Conservation (phyloP, 371 early-diverging fungal species). For the Apophysomyces variabilis region DNA sequence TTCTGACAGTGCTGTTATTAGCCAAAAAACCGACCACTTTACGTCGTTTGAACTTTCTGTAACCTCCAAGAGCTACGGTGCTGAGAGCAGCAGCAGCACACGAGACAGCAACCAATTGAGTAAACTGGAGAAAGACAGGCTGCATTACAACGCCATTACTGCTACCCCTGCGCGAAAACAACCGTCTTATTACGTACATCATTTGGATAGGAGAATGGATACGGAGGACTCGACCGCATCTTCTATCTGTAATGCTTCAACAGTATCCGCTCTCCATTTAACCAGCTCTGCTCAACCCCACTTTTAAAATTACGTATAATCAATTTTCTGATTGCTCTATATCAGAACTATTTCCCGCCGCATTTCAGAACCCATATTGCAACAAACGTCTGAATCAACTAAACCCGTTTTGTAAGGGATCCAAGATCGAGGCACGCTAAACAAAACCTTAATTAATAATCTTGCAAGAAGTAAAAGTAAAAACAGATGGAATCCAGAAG, state of each 20-base stretch:
- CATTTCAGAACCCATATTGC: too few species aligned
- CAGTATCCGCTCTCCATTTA: background rate
- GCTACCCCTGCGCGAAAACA: constrained; percentile 24
- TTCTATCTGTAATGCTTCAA: background rate
- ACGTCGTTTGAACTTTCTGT: background rate
- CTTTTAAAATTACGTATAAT: background rate
- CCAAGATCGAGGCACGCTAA: too few species aligned
- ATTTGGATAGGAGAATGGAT: constrained; percentile 2
- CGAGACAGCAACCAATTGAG: background rate
- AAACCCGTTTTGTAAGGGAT: too few species aligned
- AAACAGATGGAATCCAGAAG: too few species aligned
- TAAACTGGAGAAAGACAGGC: constrained; percentile 30
- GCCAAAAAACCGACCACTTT: background rate
- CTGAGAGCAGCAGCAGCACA: background rate
- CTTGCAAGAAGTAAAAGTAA: too few species aligned
- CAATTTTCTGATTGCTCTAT: background rate
- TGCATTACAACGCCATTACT: constrained; percentile 35
- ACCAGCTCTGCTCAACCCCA: background rate
- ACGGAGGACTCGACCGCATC: background rate
- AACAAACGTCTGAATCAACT: too few species aligned
- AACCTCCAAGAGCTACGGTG: background rate
- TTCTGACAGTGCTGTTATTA: background rate
- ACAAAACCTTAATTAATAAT: too few species aligned
- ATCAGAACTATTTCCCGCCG: too few species aligned
- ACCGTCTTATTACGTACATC: constrained; percentile 18